Conservation (phyloP, 2,329 filamentous ascomycete species). For the Pseudogymnoascus sp. region DNA sequence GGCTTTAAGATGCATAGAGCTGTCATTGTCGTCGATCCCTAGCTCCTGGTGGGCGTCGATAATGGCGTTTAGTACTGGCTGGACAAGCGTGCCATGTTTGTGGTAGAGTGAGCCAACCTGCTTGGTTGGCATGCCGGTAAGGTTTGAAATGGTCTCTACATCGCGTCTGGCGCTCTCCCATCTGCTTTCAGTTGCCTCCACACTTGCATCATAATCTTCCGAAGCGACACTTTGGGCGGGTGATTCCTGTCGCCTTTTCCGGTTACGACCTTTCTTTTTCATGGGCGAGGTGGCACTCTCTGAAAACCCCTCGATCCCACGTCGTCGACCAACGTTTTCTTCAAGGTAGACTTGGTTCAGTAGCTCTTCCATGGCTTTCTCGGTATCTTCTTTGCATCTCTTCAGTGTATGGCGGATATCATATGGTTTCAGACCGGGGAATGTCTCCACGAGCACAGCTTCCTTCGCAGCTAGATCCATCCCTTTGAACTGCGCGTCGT, state of each 20-base stretch:
- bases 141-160: slow-evolving; percentile 50
- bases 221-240: background rate
- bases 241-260: slow-evolving; percentile 21
- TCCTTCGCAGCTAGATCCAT: slow-evolving; percentile 55
- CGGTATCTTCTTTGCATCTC: slow-evolving; percentile 59
- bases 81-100: slow-evolving; percentile 47
- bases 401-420: slow-evolving; percentile 60
- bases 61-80: slow-evolving; percentile 46
- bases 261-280: slow-evolving; percentile 32
- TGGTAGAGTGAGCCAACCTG: slow-evolving; percentile 51
- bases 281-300: slow-evolving; percentile 37
- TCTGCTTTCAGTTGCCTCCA: slow-evolving; percentile 34
- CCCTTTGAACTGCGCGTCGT: slow-evolving; percentile 18
- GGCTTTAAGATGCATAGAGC: slow-evolving; percentile 40
- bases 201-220: background rate
- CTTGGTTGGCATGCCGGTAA: slow-evolving; percentile 38
- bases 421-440: slow-evolving; percentile 57
- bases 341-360: slow-evolving; percentile 73
- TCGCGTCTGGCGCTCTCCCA: slow-evolving; percentile 51
- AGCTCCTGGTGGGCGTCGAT: slow-evolving; percentile 23
- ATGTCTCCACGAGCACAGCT: slow-evolving; percentile 57
- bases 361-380: slow-evolving; percentile 67
- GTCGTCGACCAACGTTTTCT: slow-evolving; percentile 52
- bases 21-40: slow-evolving; percentile 35
- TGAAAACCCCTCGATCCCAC: slow-evolving; percentile 77